Evolutionary conservation across 441 rosid species (phyloP), one percentile per base, ranked within the genome.

Genomic region (Adansonia grandidieri): DNA sequence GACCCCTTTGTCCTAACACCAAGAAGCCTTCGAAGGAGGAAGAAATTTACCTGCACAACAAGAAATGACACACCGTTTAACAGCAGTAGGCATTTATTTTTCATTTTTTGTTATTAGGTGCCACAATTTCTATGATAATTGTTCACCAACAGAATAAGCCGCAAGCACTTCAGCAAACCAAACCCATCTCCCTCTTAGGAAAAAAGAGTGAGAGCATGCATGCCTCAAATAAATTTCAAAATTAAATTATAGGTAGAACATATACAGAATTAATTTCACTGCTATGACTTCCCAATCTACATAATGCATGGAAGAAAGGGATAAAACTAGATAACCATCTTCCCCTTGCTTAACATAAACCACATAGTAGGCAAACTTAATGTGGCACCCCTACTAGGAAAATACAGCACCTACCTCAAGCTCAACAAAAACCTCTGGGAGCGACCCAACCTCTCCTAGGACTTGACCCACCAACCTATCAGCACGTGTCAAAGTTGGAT

Each of bases 391-490:
- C 7, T 73, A 0, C 37, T 2, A 58, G 2, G 19, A 5, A 37
- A 40, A 56, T 50, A 19, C 48, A 79, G 42, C 56, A 61, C 76
- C 71, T 86, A 94, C 99, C 96, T 94, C 99, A 48, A 96, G 98
- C 83, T 96, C 99, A 40, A 92, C 88, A 71, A 86, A 94, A 76
- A 96, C 93, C 57, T 96, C 97, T 56, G 99, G 99, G 7, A 96
- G 97, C 17, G 99, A 92, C 32, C 90, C 97, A 42, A 90, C 94
- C 80, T 94, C 97, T 74, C 99, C 98, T 65, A 96, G 95, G 81
- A 96, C 99, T 82, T 96, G 99, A 79, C 99, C 99, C 44, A 94
- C 99, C 81, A 96, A 84, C 73, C 97, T 85, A 83, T 96, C 99
- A 14, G 98, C 99, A 81, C 97, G 96, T 6, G 98, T 96, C 76